A percentile compares a stretch with the other conserved stretches of the same genome.
These are phyloP conservation scores for Diospyros lotus DNA, from an alignment of 148 eudicot genomes.

Conservation along the genomic window DNA sequence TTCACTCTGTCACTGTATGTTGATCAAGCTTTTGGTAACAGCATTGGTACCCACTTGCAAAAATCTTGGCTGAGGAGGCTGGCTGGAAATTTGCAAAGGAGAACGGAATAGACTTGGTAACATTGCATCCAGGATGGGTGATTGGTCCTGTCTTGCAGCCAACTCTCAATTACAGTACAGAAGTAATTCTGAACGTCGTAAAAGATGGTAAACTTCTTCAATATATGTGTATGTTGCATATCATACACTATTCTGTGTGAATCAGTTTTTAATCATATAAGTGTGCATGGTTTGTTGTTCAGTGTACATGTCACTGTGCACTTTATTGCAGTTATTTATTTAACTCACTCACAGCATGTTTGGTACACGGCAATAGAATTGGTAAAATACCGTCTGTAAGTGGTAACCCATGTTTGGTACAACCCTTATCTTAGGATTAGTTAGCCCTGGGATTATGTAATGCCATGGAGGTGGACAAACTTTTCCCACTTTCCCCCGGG, in stretches of 20 bases:
- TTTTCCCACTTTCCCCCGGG: no score
- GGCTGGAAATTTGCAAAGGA: conserved; percentile 29
- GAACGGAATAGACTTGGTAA: conserved; percentile 28
- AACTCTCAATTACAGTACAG: conserved; percentile 23
- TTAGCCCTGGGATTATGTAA: no score
- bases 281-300: background rate
- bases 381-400: no score
- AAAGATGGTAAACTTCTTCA: conserved; percentile 20
- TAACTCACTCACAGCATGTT: no score
- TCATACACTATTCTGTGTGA: background rate
- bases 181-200: conserved; percentile 19
- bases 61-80: conserved; percentile 38
- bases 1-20: background rate
- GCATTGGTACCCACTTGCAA: conserved; percentile 29
- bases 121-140: conserved; percentile 31
- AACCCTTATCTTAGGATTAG: no score
- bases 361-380: no score
- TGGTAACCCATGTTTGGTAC: no score
- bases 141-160: conserved; percentile 42
- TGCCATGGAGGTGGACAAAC: no score
- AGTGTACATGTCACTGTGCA: no score
- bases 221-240: background rate
- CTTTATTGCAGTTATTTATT: background rate
- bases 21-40: conserved; percentile 1
- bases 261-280: no score